Evolutionary conservation across 768 basidiomycete species (phyloP), one percentile per base, ranked within the genome.

Genomic region (Symmetrospora coprosmae): DNA sequence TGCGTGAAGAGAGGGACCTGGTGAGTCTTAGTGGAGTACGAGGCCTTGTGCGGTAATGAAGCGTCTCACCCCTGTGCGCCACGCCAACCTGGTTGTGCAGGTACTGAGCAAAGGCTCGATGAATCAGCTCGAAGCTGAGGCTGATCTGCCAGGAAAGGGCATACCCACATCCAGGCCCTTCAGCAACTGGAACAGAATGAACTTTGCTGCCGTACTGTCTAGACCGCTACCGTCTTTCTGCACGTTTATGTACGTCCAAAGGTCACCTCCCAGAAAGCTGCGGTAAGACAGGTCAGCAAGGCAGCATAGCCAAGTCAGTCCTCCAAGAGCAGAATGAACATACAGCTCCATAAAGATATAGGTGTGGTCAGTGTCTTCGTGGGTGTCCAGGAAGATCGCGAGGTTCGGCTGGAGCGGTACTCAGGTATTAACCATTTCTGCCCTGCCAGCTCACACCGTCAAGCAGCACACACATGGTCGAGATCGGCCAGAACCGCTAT

Each of bases 311-410:
- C 38, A 39, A 39, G 13, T 13, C 13, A 19, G 19, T 13, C 25
- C 45, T 47, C 16, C 25, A 13, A n/a, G 13, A 27, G 28, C 3
- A 33, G 50, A 7, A n/a, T 33, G 16, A 3, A 17, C 51, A 8
- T 53, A 53, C 51, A 53, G 21, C 23, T 53, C 39, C 51, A 53
- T 37, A 25, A 53, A 39, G 27, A 53, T 37, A 41, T 53, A 40
- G 35, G 25, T n/a, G 27, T 53, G 25, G 2, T 38, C 23, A 14
- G 37, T 40, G 37, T 53, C 39, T 16, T 7, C 23, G 14, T 19
- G 23, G 4, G 51, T 38, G 21, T 53, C 25, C 4, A 25, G 35
- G 27, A 53, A 40, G 31, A 33, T 28, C 4, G 39, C 35, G 25
- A 53, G n/a, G 51, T 53, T 53, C 17, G 51, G 11, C 51, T 53